Base-by-base conservation (phyloP, 1,284 basidiomycete genomes). In the Irpex lacteus region DNA sequence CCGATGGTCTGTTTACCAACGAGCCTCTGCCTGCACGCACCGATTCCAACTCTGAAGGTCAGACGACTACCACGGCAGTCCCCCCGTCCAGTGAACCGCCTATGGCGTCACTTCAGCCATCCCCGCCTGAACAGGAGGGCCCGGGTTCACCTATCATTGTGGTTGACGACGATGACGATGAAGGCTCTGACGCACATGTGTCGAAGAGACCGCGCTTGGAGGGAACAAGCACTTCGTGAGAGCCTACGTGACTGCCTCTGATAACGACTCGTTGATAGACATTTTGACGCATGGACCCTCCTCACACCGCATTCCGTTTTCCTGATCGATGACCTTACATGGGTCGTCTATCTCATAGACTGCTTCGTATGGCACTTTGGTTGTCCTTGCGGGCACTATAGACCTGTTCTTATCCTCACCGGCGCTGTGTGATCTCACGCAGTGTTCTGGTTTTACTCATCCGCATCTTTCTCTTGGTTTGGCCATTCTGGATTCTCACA, bases 111-210 rank as follows among this genome's bases (percentile, higher is more conserved):
- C 64, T 64, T 68, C 76, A 52, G 78, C 78, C 32, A 6, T 66
- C 82, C 76, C 50, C 80, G 78, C 50, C 80, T 81, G 54, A 71
- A 7, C 67, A 81, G 76, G 52, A 80, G 78, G 55, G 80, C 80
- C 55, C 71, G 5, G 69, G 71, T 26, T 74, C 73, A 5, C 73
- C 75, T 8, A 79, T 87, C 60, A 74, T 87, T 37, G 79, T 87
- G 49, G 84, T 86, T 60, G 87, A 88, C 65, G 85, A 86, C 40
- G 86, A 77, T 63, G 72, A 72, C 11, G 67, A 83, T 21, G 84
- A 82, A 37, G 82, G 18, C 26, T 26, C 19, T 4, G 54, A 84
- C 21, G 81, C 79, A 34, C 87, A 83, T 58, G 79, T 77, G 18
- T 69, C 76, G 60, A 90, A 90, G 77, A 82, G 81, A 69, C 79